phyloP scores from a whole-genome alignment of 2,329 filamentous ascomycete species.

The Fusarium algeriense region DNA sequence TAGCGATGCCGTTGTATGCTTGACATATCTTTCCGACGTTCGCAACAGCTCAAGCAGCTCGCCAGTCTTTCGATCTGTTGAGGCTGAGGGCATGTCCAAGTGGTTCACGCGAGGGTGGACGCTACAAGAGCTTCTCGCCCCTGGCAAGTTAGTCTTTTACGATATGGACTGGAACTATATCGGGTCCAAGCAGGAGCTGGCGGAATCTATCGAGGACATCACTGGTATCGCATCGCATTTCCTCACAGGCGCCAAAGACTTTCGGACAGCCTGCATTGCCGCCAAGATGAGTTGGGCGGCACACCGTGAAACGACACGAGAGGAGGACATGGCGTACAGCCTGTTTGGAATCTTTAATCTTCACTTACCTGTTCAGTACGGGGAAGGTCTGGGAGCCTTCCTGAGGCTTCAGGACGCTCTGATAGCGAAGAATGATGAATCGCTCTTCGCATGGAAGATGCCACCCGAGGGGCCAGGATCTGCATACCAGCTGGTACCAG shows the following conservation, averaged over 20 bases:
- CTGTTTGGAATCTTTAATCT: constrained; percentile 4
- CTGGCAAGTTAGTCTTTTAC: background rate
- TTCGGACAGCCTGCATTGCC: background rate
- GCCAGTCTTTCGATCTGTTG: background rate
- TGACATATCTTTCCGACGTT: constrained; percentile 2
- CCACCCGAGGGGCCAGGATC: background rate
- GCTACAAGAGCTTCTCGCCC: constrained; percentile 1
- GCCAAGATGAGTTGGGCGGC: constrained; percentile 12
- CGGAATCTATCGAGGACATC: background rate
- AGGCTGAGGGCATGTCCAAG: background rate
- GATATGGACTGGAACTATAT: constrained; percentile 1
- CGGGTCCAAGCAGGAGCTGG: background rate
- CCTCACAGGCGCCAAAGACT: background rate
- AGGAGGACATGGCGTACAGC: constrained; percentile 4
- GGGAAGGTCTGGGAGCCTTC: background rate
- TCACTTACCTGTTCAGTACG: background rate
- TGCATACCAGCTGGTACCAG: background rate
- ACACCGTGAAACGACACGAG: background rate
- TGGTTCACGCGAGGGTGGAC: constrained; percentile 13
- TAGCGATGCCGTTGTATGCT: constrained; percentile 2
- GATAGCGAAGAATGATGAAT: constrained; percentile 5
- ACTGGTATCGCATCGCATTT: constrained; percentile 2
- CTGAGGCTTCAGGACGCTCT: constrained; percentile 4
- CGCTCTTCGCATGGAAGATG: constrained; percentile 6
- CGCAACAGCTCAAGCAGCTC: background rate